phyloP scores from a whole-genome alignment of 306 rosid genomes.

The Glycyrrhiza uralensis region DNA sequence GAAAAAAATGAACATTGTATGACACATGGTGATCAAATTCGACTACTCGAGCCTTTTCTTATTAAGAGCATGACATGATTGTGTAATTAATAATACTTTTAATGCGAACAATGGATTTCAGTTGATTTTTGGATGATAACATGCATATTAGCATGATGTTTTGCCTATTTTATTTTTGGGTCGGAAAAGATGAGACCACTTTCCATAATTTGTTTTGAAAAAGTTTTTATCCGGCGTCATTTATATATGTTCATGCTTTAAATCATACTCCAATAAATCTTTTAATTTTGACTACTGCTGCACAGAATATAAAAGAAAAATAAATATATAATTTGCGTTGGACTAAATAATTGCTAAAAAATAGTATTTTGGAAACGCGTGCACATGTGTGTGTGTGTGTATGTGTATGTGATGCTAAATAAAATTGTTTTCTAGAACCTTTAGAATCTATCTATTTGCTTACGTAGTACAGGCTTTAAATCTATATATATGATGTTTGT shows the following conservation, averaged over 20 bases:
- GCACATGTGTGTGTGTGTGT: neutral
- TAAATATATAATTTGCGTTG: neutral
- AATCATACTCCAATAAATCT: neutral
- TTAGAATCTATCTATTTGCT: no score
- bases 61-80: neutral
- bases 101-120: neutral
- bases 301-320: no score
- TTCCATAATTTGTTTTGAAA: neutral
- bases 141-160: neutral
- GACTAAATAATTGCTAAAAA: neutral
- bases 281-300: no score
- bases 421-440: no score
- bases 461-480: no score
- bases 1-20: neutral
- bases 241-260: no score
- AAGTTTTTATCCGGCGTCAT: neutral
- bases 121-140: neutral
- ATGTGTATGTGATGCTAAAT: no score
- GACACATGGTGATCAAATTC: no score
- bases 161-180: neutral
- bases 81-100: neutral
- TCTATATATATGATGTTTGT: no score
- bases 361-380: neutral
- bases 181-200: neutral
- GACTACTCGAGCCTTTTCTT: no score